Evolutionary conservation across 1,284 basidiomycete genomes (phyloP), one percentile per base, ranked within the genome.

Genomic region (Marasmius oreades): DNA sequence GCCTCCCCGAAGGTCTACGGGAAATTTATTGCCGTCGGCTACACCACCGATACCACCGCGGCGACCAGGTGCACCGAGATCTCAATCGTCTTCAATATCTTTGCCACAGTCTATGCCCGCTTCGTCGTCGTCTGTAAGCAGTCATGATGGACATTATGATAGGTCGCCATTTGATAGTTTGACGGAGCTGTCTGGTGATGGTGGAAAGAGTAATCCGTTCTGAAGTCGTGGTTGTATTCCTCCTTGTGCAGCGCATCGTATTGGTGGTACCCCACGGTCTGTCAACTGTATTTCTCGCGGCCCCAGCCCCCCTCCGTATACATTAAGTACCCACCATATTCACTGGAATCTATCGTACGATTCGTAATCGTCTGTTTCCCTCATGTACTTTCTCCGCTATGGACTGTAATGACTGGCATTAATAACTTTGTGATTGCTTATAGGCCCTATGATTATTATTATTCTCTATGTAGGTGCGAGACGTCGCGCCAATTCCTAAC

Each of bases 81-180:
- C 59, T 3, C 48, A 59, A 31, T 62, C 63, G 14, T 52, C 59
- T 7, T 57, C 64, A n/a, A 51, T 57, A 31, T 59, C 61, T 22
- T 44, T 62, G 54, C 37, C 46, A 16, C 51, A 56, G 44, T 59
- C 51, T 34, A 50, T 59, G 33, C 61, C 67, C 55, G 65, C 64
- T 36, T 59, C 69, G 11, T 53, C 67, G 12, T 70, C 65, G 23
- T 68, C 67, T 11, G 56, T 63, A 16, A 69, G 65, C 45, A 68
- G 67, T 50, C 64, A 66, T 58, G 67, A 63, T 42, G 28, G 33
- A 20, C 46, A 33, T 8, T 73, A 77, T 64, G 75, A 80, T 65
- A 68, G 68, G 56, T 77, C 80, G 53, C 81, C 79, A 28, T 83
- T 81, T 61, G 78, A 80, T 59, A 80, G 77, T 62, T 73, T 73